phyloP scores from a whole-genome alignment of 1,284 basidiomycete genomes.

The Tilletia setariae region DNA sequence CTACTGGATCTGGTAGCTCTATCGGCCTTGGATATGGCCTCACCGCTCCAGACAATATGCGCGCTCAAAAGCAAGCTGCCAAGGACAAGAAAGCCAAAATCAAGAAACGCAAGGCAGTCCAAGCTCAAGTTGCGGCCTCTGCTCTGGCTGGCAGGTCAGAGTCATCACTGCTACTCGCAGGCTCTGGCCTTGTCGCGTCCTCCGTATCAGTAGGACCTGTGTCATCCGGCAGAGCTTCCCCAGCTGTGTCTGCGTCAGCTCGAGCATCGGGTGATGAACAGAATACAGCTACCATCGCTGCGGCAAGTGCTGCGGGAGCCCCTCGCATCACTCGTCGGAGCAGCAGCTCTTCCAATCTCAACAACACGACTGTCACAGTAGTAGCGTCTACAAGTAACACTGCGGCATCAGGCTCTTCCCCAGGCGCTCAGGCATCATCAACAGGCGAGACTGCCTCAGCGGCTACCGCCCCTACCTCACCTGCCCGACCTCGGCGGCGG shows the following conservation, averaged over 20 bases:
- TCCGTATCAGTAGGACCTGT: too few relatives aligned
- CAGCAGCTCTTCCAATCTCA: conserved; percentile 6
- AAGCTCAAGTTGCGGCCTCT: conserved; percentile 5
- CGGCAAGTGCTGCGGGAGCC: background rate
- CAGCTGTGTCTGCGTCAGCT: background rate
- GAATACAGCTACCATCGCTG: too few relatives aligned
- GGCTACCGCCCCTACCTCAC: background rate
- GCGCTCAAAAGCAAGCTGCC: conserved; percentile 11
- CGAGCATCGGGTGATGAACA: conserved; percentile 1
- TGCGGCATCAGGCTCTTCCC: background rate
- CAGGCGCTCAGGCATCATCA: too few relatives aligned
- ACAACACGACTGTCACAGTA: conserved; percentile 1
- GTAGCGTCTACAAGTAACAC: background rate
- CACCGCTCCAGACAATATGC: conserved; percentile 13
- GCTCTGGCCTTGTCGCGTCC: background rate
- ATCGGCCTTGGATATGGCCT: background rate
- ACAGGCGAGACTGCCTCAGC: background rate
- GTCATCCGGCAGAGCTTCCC: background rate
- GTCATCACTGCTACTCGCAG: background rate
- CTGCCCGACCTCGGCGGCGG: background rate
- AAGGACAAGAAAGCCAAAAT: conserved; percentile 14
- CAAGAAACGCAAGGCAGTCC: conserved; percentile 8
- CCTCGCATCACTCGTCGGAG: background rate
- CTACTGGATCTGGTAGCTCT: background rate
- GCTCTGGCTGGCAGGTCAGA: conserved; percentile 7